These are phyloP conservation scores for Naumovozyma castellii DNA, from an alignment of 805 yeast species.

Conservation along the genomic window DNA sequence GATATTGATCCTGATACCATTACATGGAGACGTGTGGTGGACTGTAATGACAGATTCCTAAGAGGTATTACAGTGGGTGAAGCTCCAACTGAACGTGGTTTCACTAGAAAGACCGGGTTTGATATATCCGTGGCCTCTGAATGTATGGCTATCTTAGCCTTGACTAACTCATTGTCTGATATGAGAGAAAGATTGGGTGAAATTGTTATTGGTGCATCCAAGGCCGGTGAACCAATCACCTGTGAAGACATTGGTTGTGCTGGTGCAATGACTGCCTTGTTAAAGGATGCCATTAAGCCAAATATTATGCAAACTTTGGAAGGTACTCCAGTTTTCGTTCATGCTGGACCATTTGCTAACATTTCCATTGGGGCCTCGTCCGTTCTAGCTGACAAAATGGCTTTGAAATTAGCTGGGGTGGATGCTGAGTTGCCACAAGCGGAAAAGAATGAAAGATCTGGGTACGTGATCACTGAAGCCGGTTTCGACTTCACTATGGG, in stretches of 20 bases:
- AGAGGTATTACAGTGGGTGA: constrained; percentile 73
- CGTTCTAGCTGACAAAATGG: constrained; percentile 71
- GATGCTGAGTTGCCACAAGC: constrained; percentile 37
- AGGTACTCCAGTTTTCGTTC: constrained; percentile 81
- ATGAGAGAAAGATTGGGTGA: constrained; percentile 66
- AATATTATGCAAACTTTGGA: constrained; percentile 81
- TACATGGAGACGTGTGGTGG: constrained; percentile 78
- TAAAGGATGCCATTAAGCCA: constrained; percentile 77
- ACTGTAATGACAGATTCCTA: constrained; percentile 71
- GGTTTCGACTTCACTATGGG: constrained; percentile 91
- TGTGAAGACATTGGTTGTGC: constrained; percentile 81
- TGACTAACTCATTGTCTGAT: constrained; percentile 60
- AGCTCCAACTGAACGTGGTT: constrained; percentile 73
- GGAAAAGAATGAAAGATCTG: constrained; percentile 43
- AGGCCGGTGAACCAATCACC: constrained; percentile 62
- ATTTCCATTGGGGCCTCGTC: constrained; percentile 83
- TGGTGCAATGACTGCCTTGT: constrained; percentile 73
- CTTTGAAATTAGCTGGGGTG: constrained; percentile 70
- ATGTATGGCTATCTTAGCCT: constrained; percentile 76
- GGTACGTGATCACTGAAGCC: constrained; percentile 79
- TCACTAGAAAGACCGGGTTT: constrained; percentile 64
- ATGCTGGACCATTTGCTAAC: constrained; percentile 85
- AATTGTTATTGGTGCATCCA: constrained; percentile 65
- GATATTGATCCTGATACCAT: constrained; percentile 72
- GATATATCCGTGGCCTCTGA: constrained; percentile 82